A percentile compares a stretch with the other conserved stretches of the same genome.
Evolutionary conservation across 768 basidiomycete species (phyloP).

Genomic region (Xerocomellus intermedius): DNA sequence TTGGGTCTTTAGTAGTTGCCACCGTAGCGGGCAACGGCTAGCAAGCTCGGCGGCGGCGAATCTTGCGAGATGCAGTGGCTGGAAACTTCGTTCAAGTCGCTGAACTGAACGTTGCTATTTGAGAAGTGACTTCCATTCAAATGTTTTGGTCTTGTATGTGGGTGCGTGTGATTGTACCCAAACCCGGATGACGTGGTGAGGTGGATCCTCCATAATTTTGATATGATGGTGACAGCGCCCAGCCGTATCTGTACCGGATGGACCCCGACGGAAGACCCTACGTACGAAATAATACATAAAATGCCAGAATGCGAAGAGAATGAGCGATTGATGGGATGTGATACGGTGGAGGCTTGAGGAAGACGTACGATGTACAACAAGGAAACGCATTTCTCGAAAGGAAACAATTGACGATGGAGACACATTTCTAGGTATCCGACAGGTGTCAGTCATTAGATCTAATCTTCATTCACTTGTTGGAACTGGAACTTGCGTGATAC

Average conservation of each 20-base stretch:
- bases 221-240: background rate
- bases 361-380: background rate
- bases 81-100: background rate
- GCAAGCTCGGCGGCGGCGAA: background rate
- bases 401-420: background rate
- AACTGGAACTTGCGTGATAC: too few species aligned
- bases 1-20: background rate
- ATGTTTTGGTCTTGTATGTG: constrained; percentile 1
- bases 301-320: constrained; percentile 5
- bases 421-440: background rate
- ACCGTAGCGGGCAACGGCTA: background rate
- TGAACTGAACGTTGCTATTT: constrained; percentile 2
- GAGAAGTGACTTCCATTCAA: background rate
- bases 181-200: background rate
- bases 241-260: background rate
- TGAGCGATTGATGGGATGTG: background rate
- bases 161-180: background rate
- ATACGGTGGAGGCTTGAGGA: background rate
- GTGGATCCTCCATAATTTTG: background rate
- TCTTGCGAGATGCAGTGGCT: background rate
- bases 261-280: background rate
- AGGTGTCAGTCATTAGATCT: background rate
- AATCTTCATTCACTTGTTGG: background rate
- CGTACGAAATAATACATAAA: constrained; percentile 3
- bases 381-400: constrained; percentile 5